Base-by-base conservation (phyloP, 805 yeast species). In the Saturnispora kantuleensis region DNA sequence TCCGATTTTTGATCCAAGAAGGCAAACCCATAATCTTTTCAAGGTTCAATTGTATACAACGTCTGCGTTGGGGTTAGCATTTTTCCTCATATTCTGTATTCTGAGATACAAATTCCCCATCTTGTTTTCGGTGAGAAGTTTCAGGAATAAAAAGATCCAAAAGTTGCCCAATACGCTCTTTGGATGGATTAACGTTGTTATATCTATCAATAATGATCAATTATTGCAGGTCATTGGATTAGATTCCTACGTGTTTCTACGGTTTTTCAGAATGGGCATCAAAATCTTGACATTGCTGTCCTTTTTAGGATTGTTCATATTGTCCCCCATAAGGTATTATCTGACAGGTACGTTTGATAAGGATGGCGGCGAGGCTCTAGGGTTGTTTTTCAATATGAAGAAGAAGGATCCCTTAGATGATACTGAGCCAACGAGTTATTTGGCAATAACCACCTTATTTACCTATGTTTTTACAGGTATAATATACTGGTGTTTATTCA, bases 221-320 rank as follows among this genome's bases (percentile, higher is more conserved):
- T 65, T 77, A 4, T 56, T 77, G 39, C 74, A 74, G 36, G 70
- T 74, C 38, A 78, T 80, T 4, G 81, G 81, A 0, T 57, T 76
- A 18, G 81, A 76, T 56, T 76, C 80, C 1, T 74, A 72, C 52
- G 81, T 76, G 37, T 75, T 74, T 47, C 59, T 76, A 9, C 71
- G 76, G n/a, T 75, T 76, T 56, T 76, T 76, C 62, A 70, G 70
- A 48, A 72, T 76, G 79, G 66, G 74, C 42, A 74, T 76, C 38
- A 66, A 64, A 47, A 66, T 71, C 5, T 59, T 77, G 38, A 55
- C 66, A 3, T 58, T 66, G 2, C 64, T 74, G 50, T 64, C 75
- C 4, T 31, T 73, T 0, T 60, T 76, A 30, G 78, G 81, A 10
- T 41, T 75, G 12, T 54, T 66, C 13, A 62, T 77, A 9, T 64